Evolutionary conservation across 768 basidiomycete genomes (phyloP).

Genomic region (Russula lepida): DNA sequence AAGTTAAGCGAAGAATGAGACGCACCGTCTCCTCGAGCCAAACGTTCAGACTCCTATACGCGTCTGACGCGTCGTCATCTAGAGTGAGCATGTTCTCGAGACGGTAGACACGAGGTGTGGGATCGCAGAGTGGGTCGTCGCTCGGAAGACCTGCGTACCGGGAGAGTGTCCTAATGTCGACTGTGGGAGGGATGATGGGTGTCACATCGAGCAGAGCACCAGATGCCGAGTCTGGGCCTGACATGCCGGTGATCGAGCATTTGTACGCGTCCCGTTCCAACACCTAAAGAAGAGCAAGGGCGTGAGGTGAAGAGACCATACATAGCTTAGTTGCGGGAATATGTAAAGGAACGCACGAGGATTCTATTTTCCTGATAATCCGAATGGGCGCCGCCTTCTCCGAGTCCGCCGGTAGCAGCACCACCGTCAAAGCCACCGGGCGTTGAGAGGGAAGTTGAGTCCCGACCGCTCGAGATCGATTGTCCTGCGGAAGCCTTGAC

Average conservation of each 20-base stretch:
- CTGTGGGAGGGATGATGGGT: constrained; percentile 5
- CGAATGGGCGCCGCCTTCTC: not conserved
- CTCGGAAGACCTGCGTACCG: constrained; percentile 8
- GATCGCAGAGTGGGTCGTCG: constrained; percentile 10
- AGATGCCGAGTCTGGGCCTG: not conserved
- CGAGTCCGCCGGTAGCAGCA: not conserved
- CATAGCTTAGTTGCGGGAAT: not conserved
- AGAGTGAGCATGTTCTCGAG: constrained; percentile 14
- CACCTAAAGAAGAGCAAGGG: not conserved
- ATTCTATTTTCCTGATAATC: constrained; percentile 1
- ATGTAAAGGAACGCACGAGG: not conserved
- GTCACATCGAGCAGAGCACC: not conserved
- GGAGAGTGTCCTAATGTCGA: constrained; percentile 9
- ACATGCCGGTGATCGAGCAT: constrained; percentile 10
- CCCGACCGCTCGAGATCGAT: not conserved
- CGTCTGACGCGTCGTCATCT: not conserved
- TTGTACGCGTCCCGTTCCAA: constrained; percentile 8
- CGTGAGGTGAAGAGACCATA: no score
- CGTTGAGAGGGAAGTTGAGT: constrained; percentile 1
- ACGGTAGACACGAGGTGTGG: not conserved
- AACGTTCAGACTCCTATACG: constrained; percentile 27
- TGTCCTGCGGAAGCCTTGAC: constrained; percentile 15
- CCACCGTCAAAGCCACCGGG: not conserved
- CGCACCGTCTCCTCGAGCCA: constrained; percentile 30
- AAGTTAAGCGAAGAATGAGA: not conserved